Evolutionary conservation across 805 yeast species (phyloP), one percentile per base, ranked within the genome.

Genomic region (Myxozyma melibiosi): DNA sequence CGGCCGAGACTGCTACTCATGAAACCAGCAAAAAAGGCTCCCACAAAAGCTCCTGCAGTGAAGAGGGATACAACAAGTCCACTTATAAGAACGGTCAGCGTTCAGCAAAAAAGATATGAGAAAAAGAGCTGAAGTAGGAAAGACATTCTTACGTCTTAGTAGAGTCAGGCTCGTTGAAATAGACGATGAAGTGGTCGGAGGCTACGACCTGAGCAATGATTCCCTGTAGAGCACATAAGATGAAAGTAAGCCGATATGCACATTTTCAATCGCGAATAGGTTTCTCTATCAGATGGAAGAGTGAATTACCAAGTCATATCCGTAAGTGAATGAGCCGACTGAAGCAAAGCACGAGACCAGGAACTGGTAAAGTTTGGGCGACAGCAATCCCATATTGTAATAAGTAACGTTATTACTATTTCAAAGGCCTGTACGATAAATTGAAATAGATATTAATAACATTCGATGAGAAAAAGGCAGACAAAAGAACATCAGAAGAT

Each of bases 161-260:
- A 9, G 49, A 30, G 24, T 44, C 24, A 8, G 49, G 40, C 22
- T 25, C 9, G 48, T 53, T 48, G 49, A 63, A 60, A 35, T 37
- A 51, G 2, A 50, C 57, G 1, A 34, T 48, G 46, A 69, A 68
- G 25, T 65, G 53, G 31, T 68, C 68, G 38, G 69, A 64, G 11
- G 71, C 71, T 25, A 70, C 53, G 8, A 71, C 71, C 55, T 68
- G 71, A 4, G 73, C 72, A 53, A 71, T 70, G 27, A 71, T 67
- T 16, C 71, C 64, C 46, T 30, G 33, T 11, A 11, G 33, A 30
- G 11, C 9, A 30, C 9, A 30, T 30, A 7, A 30, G 33, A 6
- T 11, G 11, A 6, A 30, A 7, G 11, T 6, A 6, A 6, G 11
- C 33, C n/a, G n/a, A n/a, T n/a, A n/a, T n/a, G n/a, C n/a, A n/a